Evolutionary conservation across 129 eudicot genomes (phyloP), one percentile per base, ranked within the genome.

Genomic region (Lactuca saligna): DNA sequence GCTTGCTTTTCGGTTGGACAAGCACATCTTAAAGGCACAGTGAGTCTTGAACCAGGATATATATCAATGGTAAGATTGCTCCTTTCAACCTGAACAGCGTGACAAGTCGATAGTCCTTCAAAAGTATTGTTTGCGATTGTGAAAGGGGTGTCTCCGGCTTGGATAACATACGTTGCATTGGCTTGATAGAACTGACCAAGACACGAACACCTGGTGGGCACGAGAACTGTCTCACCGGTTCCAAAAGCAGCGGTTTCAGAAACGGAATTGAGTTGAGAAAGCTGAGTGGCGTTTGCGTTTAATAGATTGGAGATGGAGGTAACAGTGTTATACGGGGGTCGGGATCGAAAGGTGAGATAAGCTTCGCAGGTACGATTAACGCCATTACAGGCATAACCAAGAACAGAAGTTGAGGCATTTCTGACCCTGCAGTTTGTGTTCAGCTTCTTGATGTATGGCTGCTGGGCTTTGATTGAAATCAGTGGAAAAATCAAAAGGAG

Each of bases 171-270:
- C 8, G 87, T 70, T 2, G 84, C 63, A 61, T 89, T 94, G 15
- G 76, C 71, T 68, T 93, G 98, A 68, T 84, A 93, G 71, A 71
- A 80, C 79, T 74, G 75, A 44, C 97, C 97, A n/a, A 88, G 65
- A 75, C 99, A 94, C 32, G 91, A 94, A 69, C 99, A 94, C 54
- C 65, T 80, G 66, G 87, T 76, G 25, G 97, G 99, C 62, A 93
- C 90, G 9, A 93, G 86, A 20, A 93, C 99, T 48, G 76, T 48
- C 4, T 74, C 81, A 72, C 82, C 75, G 8, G 83, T 54, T 3
- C 55, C 81, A 17, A 93, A 84, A 6, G 69, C 25, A 0, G 68
- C 59, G 39, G 20, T 60, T 20, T 49, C 39, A 0, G 90, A 29
- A 17, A 87, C 86, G 17, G 83, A 82, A 53, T 85, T 86, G 75